phyloP scores from a whole-genome alignment of 2,329 filamentous ascomycete species.

The Colletotrichum sp. region DNA sequence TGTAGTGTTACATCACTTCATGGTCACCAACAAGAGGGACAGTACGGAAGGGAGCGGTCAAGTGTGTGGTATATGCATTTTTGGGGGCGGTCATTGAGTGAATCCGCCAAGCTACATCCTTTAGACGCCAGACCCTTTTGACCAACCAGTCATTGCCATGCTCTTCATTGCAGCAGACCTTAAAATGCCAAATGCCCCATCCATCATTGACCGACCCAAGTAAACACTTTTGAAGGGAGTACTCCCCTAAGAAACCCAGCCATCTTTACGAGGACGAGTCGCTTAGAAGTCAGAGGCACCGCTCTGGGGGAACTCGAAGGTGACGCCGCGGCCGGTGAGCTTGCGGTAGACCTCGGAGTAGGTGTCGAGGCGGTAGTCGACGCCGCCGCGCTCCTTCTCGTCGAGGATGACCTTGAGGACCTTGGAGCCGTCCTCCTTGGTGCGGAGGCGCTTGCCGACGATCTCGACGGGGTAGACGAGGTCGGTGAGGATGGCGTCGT shows the following conservation, averaged over 20 bases:
- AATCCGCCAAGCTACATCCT: conserved; percentile 51
- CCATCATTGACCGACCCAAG: conserved; percentile 25
- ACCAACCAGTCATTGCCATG: conserved; percentile 23
- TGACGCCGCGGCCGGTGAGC: conserved; percentile 93
- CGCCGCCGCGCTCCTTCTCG: conserved; percentile 99
- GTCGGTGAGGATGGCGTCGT: conserved; percentile 97
- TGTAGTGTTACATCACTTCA: background rate
- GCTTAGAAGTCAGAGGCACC: conserved; percentile 77
- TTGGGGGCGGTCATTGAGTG: conserved; percentile 43
- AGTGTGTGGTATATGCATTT: conserved; percentile 38
- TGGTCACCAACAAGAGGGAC: background rate
- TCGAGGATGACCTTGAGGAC: conserved; percentile 98
- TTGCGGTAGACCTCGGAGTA: conserved; percentile 99
- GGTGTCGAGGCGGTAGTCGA: conserved; percentile 99
- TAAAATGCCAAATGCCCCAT: conserved; percentile 14
- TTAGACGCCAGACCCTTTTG: conserved; percentile 54
- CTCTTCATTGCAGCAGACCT: conserved; percentile 18
- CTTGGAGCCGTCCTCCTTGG: conserved; percentile 99
- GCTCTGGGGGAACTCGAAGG: conserved; percentile 97
- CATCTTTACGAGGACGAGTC: conserved; percentile 11
- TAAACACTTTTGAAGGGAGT: background rate
- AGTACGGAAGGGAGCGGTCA: conserved; percentile 20
- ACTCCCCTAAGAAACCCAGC: conserved; percentile 1
- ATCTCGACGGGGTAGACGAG: conserved; percentile 99
- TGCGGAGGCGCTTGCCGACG: conserved; percentile 97